A percentile compares a stretch with the other conserved stretches of the same genome.
Evolutionary conservation across 2,329 filamentous ascomycete species (phyloP).

Genomic region (Aspergillus novoparasiticus): DNA sequence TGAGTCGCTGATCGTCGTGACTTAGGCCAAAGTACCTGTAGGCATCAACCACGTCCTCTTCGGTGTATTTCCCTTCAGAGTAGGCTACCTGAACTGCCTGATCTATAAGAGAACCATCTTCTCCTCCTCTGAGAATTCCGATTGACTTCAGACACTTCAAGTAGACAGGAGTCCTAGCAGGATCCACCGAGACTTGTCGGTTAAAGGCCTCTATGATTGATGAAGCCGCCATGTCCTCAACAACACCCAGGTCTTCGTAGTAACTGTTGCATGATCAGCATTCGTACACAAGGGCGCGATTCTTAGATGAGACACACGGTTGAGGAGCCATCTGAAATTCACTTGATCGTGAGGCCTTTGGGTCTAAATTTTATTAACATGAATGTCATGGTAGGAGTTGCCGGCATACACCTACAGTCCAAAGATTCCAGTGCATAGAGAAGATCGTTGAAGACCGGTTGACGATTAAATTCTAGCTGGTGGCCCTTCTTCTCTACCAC

Average conservation of each 20-base stretch:
- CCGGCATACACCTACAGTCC: constrained; percentile 33
- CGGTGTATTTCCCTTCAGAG: constrained; percentile 60
- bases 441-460: constrained; percentile 44
- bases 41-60: constrained; percentile 59
- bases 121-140: constrained; percentile 51
- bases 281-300: not conserved
- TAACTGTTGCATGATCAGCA: constrained; percentile 37
- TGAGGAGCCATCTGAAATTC: constrained; percentile 35
- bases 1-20: constrained; percentile 46
- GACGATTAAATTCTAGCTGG: constrained; percentile 33
- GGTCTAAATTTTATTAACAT: constrained; percentile 30
- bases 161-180: constrained; percentile 60
- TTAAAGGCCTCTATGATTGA: constrained; percentile 66
- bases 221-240: constrained; percentile 64
- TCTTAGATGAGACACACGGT: constrained; percentile 33
- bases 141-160: constrained; percentile 67
- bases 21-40: constrained; percentile 63
- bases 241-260: constrained; percentile 65
- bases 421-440: constrained; percentile 37
- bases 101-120: constrained; percentile 58
- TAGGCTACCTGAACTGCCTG: constrained; percentile 60
- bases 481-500: constrained; percentile 40
- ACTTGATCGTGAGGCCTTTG: constrained; percentile 27
- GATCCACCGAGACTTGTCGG: constrained; percentile 60
- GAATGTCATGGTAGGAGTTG: not conserved